Conservation (phyloP, 805 yeast genomes). For the Yarrowia divulgata region DNA sequence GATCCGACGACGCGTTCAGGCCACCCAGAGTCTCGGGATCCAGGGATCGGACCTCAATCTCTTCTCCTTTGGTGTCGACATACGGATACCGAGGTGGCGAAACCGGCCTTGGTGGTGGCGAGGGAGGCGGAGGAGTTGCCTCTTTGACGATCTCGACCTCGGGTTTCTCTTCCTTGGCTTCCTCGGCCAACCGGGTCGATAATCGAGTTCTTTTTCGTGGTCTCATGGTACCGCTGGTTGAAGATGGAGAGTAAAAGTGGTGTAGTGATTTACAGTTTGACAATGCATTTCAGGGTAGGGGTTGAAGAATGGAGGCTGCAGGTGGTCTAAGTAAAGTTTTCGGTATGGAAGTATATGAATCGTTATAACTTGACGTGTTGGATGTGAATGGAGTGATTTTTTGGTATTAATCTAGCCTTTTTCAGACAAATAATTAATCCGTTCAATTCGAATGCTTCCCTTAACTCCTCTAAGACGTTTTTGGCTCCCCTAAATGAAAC, state of each 20-base stretch:
- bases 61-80: slow-evolving; percentile 31
- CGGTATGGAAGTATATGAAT: too few relatives aligned
- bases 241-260: background rate
- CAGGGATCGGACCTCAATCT: slow-evolving; percentile 28
- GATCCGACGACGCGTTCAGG: slow-evolving; percentile 29
- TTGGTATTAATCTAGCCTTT: too few relatives aligned
- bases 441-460: too few relatives aligned
- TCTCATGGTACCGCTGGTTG: background rate
- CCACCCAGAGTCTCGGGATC: slow-evolving; percentile 29
- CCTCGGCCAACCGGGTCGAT: slow-evolving; percentile 20
- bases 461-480: too few relatives aligned
- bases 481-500: too few relatives aligned
- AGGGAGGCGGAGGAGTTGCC: slow-evolving; percentile 32
- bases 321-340: too few relatives aligned
- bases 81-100: slow-evolving; percentile 35
- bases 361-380: too few relatives aligned
- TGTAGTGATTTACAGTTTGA: background rate
- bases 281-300: background rate
- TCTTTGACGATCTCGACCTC: slow-evolving; percentile 16
- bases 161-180: slow-evolving; percentile 29
- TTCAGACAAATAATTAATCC: too few relatives aligned
- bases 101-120: slow-evolving; percentile 9
- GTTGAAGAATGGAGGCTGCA: background rate
- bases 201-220: slow-evolving; percentile 34
- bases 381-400: too few relatives aligned